A percentile compares a stretch with the other conserved stretches of the same genome.
These are phyloP conservation scores for Microbotryum violaceum DNA, from an alignment of 1,284 basidiomycete genomes.

Conservation along the genomic window DNA sequence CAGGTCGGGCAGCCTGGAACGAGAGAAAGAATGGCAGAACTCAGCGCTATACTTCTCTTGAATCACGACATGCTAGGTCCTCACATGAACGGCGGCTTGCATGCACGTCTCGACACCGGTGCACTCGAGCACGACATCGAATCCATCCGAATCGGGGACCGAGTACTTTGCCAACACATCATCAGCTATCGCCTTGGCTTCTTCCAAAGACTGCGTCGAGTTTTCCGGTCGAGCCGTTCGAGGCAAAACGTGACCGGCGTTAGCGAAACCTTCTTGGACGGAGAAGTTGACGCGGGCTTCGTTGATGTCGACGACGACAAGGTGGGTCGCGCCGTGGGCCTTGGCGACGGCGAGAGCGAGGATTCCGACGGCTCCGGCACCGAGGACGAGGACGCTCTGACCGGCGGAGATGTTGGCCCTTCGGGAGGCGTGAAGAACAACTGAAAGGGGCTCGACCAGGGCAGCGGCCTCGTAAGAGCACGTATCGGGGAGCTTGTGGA, in stretches of 20 bases:
- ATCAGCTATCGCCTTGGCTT: conserved; percentile 55
- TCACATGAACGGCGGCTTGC: conserved; percentile 36
- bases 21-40: not conserved
- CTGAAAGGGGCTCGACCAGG: conserved; percentile 82
- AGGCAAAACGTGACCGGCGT: conserved; percentile 62
- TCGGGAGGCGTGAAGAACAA: conserved; percentile 72
- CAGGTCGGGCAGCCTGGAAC: conserved; percentile 63
- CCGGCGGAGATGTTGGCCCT: conserved; percentile 56
- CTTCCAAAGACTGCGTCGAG: conserved; percentile 52
- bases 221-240: conserved; percentile 42
- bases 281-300: conserved; percentile 69
- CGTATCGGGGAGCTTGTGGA: conserved; percentile 74
- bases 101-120: conserved; percentile 70
- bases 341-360: conserved; percentile 50
- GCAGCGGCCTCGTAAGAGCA: conserved; percentile 71
- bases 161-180: conserved; percentile 48
- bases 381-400: conserved; percentile 74
- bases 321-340: conserved; percentile 34
- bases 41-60: not conserved
- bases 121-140: conserved; percentile 89
- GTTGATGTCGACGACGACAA: conserved; percentile 45
- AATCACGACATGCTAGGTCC: not conserved
- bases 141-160: conserved; percentile 55
- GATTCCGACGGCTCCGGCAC: conserved; percentile 84
- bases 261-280: conserved; percentile 62